Conservation (phyloP, 2,329 filamentous ascomycete species). For the Hypomyces rosellus region DNA sequence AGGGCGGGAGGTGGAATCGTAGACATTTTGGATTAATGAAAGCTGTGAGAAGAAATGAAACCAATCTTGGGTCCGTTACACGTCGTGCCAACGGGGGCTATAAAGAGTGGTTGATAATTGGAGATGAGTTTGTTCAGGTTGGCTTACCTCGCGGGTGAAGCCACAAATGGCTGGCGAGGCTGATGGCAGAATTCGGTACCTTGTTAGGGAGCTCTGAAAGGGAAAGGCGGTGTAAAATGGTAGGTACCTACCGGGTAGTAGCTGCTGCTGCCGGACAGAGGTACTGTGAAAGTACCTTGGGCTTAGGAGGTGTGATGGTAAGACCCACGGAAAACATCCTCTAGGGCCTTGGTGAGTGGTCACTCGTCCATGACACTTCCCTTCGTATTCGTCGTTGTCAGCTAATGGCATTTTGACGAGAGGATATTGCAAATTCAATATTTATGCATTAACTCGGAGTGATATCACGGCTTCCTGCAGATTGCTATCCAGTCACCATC, state of each 20-base stretch:
- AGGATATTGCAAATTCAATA: no score
- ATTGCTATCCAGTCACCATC: no score
- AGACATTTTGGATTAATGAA: conserved; percentile 53
- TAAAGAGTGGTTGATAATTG: not conserved
- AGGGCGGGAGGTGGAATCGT: conserved; percentile 71
- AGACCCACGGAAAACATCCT: no score
- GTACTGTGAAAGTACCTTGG: not conserved
- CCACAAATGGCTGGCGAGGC: conserved; percentile 3
- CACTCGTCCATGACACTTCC: no score
- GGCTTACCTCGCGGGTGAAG: not conserved
- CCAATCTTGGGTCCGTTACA: not conserved
- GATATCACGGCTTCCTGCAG: no score
- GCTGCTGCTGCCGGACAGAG: not conserved
- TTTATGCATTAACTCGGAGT: no score
- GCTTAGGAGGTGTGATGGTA: no score
- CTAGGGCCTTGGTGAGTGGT: not conserved
- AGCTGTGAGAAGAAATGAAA: no score
- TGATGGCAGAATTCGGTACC: conserved; percentile 9
- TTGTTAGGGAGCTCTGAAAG: not conserved
- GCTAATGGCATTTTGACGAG: no score
- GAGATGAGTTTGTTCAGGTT: not conserved
- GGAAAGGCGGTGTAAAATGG: conserved; percentile 7
- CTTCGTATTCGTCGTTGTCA: no score
- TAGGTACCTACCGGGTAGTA: no score
- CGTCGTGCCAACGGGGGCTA: not conserved